phyloP scores from a whole-genome alignment of 768 basidiomycete species.

The Phanerodontia chrysosporium region DNA sequence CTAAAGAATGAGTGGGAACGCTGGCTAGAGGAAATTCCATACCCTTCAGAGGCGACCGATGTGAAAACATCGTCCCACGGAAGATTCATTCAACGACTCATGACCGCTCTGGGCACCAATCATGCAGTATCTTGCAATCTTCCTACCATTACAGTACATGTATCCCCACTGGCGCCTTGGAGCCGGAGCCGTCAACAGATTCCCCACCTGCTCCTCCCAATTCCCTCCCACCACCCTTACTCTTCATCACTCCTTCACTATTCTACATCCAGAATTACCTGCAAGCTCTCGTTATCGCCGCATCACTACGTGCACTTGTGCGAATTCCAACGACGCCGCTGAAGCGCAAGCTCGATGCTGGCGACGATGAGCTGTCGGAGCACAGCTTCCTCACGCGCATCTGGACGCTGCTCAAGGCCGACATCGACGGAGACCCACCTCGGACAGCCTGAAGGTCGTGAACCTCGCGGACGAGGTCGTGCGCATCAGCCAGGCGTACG shows the following conservation, averaged over 20 bases:
- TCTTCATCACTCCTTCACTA: conserved; percentile 52
- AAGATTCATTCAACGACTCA: conserved; percentile 20
- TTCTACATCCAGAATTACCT: conserved; percentile 63
- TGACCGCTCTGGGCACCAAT: conserved; percentile 21
- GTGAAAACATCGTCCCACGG: background rate
- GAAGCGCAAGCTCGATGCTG: background rate
- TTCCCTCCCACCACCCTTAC: conserved; percentile 59
- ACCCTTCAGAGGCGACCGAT: background rate
- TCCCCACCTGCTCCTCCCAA: conserved; percentile 28
- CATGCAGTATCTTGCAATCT: conserved; percentile 21
- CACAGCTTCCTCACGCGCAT: conserved; percentile 49
- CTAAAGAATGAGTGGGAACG: conserved; percentile 24
- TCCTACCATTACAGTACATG: conserved; percentile 14
- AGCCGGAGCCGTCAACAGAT: background rate
- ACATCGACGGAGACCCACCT: conserved; percentile 41
- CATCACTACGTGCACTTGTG: conserved; percentile 54
- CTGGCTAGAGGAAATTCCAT: conserved; percentile 20
- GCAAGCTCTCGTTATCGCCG: conserved; percentile 65
- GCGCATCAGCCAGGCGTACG: conserved; percentile 33
- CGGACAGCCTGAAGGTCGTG: conserved; percentile 48
- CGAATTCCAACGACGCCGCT: conserved; percentile 30
- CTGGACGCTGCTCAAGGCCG: conserved; percentile 60
- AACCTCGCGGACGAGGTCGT: conserved; percentile 75
- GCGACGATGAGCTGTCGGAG: background rate
- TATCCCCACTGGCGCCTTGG: background rate